These are phyloP conservation scores for Schizopora paradoxa DNA, from an alignment of 1,284 basidiomycete species.

Conservation along the genomic window DNA sequence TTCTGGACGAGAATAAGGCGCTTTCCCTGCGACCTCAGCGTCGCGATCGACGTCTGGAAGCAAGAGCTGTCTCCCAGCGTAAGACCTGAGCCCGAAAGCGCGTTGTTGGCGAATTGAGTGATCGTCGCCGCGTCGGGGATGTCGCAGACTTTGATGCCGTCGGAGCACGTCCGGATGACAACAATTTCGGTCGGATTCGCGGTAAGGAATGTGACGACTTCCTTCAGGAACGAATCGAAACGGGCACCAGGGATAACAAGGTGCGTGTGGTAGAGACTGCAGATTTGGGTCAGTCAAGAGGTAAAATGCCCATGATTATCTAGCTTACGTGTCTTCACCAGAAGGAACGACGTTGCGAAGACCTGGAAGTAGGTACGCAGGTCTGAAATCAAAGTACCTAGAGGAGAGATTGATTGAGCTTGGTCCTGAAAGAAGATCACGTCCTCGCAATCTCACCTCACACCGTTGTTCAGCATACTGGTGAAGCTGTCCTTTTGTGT, in stretches of 20 bases:
- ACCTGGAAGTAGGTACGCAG: no score
- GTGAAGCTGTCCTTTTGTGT: not conserved
- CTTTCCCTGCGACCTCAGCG: no score
- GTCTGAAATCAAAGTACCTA: no score
- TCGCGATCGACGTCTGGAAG: no score
- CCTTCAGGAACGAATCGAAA: not conserved
- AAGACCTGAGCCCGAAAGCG: not conserved
- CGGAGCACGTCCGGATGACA: not conserved
- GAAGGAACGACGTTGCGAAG: no score
- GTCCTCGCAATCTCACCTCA: no score
- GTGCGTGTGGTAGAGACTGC: not conserved
- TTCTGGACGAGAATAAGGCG: no score
- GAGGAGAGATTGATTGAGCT: no score
- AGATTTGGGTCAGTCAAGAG: no score
- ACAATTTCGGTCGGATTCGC: slow-evolving; percentile 1
- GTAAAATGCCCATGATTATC: no score
- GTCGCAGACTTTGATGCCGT: not conserved
- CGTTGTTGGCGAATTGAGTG: not conserved
- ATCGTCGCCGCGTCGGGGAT: not conserved
- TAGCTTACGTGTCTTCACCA: no score
- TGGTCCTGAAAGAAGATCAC: no score
- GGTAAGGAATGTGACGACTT: not conserved
- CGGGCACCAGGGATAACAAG: not conserved
- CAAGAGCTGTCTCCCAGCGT: not conserved
- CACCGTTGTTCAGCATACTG: not conserved